Evolutionary conservation across 2,329 filamentous ascomycete genomes (phyloP).

Genomic region (Fonsecaea pugnacius): DNA sequence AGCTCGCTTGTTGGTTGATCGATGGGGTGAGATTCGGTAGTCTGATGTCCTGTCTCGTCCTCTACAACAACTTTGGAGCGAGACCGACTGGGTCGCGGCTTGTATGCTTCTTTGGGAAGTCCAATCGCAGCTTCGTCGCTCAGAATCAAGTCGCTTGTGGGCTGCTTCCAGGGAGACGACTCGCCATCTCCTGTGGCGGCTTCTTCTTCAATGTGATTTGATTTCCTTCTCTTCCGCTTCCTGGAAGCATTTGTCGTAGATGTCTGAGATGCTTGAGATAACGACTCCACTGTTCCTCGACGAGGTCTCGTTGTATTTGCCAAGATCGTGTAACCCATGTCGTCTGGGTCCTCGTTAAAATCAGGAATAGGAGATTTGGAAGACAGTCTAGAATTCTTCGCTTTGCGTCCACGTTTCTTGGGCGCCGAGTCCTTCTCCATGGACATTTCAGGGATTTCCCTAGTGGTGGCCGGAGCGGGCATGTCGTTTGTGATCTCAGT

Average conservation of each 20-base stretch:
- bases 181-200: background rate
- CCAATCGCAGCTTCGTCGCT: conserved; percentile 36
- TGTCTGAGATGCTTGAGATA: conserved; percentile 32
- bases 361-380: conserved; percentile 22
- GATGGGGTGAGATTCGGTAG: conserved; percentile 15
- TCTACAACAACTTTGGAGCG: conserved; percentile 30
- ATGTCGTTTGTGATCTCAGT: background rate
- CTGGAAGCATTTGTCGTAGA: conserved; percentile 22
- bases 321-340: conserved; percentile 15
- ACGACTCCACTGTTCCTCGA: conserved; percentile 33
- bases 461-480: background rate
- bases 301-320: conserved; percentile 17
- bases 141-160: conserved; percentile 34
- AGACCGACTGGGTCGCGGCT: conserved; percentile 37
- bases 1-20: conserved; percentile 33
- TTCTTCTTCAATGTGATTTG: conserved; percentile 22
- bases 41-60: conserved; percentile 9
- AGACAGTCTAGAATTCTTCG: conserved; percentile 25
- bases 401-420: conserved; percentile 36
- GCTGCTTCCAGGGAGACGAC: conserved; percentile 23
- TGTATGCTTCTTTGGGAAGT: conserved; percentile 36
- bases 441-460: background rate
- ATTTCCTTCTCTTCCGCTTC: conserved; percentile 27
- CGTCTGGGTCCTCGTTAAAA: conserved; percentile 24
- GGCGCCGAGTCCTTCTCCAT: conserved; percentile 17